A percentile compares a stretch with the other conserved stretches of the same genome.
These are phyloP conservation scores for Coemansia sp. DNA, from an alignment of 192 early-diverging fungal genomes.

Conservation along the genomic window DNA sequence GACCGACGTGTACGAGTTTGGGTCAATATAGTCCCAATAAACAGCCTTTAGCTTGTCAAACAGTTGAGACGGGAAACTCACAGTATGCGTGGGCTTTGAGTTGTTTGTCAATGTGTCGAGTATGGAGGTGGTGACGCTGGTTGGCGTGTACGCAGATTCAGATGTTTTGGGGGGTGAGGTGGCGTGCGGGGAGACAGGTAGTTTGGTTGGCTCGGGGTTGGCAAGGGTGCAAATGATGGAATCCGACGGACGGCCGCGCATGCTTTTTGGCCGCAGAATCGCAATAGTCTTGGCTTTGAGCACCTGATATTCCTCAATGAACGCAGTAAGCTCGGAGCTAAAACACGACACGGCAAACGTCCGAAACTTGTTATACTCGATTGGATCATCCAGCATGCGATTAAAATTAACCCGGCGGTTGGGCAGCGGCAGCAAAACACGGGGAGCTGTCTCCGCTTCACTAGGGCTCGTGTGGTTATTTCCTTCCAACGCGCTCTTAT, in stretches of 20 bases:
- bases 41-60: constrained; percentile 14
- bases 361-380: constrained; percentile 28
- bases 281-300: constrained; percentile 20
- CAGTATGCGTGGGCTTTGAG: no score
- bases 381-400: constrained; percentile 24
- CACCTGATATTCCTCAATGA: constrained; percentile 41
- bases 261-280: neutral
- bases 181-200: neutral
- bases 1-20: constrained; percentile 27
- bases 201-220: neutral
- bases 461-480: neutral
- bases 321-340: constrained; percentile 40
- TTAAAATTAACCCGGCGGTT: constrained; percentile 28
- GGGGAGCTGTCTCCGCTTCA: no score
- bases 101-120: constrained; percentile 9
- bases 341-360: constrained; percentile 40
- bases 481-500: neutral
- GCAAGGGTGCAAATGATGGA: neutral
- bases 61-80: constrained; percentile 14
- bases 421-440: neutral
- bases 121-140: constrained; percentile 18
- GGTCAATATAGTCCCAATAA: constrained; percentile 30
- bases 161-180: neutral
- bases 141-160: neutral
- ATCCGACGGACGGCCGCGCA: neutral